Evolutionary conservation across 768 basidiomycete species (phyloP).

Genomic region (Kwoniella dendrophila): DNA sequence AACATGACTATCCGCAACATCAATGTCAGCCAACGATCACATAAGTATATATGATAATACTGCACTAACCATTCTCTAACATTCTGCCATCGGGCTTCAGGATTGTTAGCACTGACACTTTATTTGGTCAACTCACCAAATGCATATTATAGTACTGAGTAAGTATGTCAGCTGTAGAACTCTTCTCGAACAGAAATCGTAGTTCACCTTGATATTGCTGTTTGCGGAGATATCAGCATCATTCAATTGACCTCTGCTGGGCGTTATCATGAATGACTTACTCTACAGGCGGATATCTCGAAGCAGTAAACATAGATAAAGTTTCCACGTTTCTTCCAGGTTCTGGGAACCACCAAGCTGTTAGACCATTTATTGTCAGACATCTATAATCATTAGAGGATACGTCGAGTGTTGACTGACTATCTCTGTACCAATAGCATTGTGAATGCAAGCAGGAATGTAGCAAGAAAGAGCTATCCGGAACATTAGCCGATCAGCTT

Average conservation of each 20-base stretch:
- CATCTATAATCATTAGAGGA: background rate
- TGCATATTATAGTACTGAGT: conserved; percentile 21
- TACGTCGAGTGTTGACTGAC: background rate
- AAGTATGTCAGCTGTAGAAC: background rate
- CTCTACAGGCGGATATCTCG: conserved; percentile 10
- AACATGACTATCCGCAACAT: conserved; percentile 16
- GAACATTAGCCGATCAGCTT: background rate
- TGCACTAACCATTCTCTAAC: conserved; percentile 13
- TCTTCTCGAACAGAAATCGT: background rate
- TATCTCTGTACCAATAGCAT: conserved; percentile 19
- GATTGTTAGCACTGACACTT: background rate
- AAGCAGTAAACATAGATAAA: conserved; percentile 14
- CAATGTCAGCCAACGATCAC: background rate
- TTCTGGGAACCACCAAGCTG: conserved; percentile 31
- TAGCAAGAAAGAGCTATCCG: conserved; percentile 5
- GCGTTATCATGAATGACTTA: too few relatives aligned
- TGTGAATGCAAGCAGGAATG: conserved; percentile 15
- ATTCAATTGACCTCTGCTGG: too few relatives aligned
- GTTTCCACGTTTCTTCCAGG: conserved; percentile 14
- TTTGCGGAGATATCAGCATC: too few relatives aligned
- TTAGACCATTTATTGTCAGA: background rate
- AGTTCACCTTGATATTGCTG: conserved; percentile 17
- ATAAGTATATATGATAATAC: background rate
- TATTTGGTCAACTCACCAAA: conserved; percentile 1
- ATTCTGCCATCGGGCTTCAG: conserved; percentile 17